phyloP scores from a whole-genome alignment of 148 eudicot species.

The Amaranthus cruentus region DNA sequence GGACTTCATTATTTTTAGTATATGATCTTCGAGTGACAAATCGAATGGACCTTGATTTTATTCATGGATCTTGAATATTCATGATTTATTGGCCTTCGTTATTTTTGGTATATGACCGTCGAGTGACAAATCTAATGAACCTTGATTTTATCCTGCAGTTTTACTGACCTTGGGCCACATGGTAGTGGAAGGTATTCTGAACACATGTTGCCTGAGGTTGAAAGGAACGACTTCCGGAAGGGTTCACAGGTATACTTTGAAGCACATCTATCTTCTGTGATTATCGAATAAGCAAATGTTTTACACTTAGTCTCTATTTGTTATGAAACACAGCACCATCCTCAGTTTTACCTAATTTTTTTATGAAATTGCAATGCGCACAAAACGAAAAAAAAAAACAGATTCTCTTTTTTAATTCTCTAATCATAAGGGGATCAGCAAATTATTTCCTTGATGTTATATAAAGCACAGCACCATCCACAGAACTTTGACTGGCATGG shows the following conservation, averaged over 20 bases:
- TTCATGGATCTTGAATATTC: background rate
- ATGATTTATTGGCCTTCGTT: background rate
- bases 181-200: slow-evolving; percentile 58
- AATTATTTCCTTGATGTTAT: too few species aligned
- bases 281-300: slow-evolving; percentile 2
- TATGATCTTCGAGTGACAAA: too few species aligned
- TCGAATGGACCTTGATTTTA: background rate
- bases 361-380: too few species aligned
- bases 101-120: background rate
- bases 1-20: too few species aligned
- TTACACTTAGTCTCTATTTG: background rate
- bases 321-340: background rate
- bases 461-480: background rate
- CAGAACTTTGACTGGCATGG: background rate
- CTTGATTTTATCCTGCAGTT: slow-evolving; percentile 29
- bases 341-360: background rate
- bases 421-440: too few species aligned
- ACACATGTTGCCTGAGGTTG: slow-evolving; percentile 56
- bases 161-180: slow-evolving; percentile 58
- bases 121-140: slow-evolving; percentile 13
- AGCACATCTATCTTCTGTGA: background rate
- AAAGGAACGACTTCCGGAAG: slow-evolving; percentile 47
- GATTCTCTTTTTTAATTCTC: too few species aligned
- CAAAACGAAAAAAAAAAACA: too few species aligned
- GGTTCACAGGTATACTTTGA: slow-evolving; percentile 49